Percentiles rank a stretch among this genome's conserved stretches.
Evolutionary conservation across 2,329 filamentous ascomycete species (phyloP).

Genomic region (Talaromyces funiculosus): DNA sequence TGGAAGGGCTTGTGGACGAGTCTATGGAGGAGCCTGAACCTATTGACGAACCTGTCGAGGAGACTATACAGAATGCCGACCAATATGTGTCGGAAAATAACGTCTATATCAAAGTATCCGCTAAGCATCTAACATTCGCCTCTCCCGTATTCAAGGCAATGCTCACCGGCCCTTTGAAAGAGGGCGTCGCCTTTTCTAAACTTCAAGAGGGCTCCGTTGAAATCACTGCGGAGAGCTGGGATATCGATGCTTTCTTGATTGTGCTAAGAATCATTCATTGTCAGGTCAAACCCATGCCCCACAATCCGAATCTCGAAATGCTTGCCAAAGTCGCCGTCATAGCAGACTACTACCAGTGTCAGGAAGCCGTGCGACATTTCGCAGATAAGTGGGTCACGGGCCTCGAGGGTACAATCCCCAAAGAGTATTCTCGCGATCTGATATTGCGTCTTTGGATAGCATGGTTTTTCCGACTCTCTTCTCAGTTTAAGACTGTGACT

Average conservation of each 20-base stretch:
- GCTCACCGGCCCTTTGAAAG: slow-evolving; percentile 19
- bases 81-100: not conserved
- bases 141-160: slow-evolving; percentile 20
- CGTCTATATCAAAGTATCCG: slow-evolving; percentile 20
- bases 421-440: not conserved
- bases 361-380: slow-evolving; percentile 16
- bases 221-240: slow-evolving; percentile 21
- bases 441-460: slow-evolving; percentile 27
- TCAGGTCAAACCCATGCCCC: slow-evolving; percentile 16
- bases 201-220: slow-evolving; percentile 16
- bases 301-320: slow-evolving; percentile 6
- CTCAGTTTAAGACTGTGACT: not conserved
- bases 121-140: slow-evolving; percentile 20
- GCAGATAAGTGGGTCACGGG: slow-evolving; percentile 16
- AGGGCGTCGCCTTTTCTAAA: slow-evolving; percentile 12
- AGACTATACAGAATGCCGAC: not conserved
- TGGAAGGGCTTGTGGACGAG: too few relatives aligned
- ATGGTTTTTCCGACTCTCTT: not conserved
- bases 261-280: slow-evolving; percentile 20
- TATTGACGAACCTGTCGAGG: too few relatives aligned
- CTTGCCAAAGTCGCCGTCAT: slow-evolving; percentile 17
- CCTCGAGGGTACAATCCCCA: not conserved
- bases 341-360: slow-evolving; percentile 20
- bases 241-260: slow-evolving; percentile 22
- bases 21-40: too few relatives aligned